Percentiles rank a stretch among this genome's conserved stretches.
Evolutionary conservation across 805 yeast species (phyloP).

Genomic region (Sugiyamaella smithiae): DNA sequence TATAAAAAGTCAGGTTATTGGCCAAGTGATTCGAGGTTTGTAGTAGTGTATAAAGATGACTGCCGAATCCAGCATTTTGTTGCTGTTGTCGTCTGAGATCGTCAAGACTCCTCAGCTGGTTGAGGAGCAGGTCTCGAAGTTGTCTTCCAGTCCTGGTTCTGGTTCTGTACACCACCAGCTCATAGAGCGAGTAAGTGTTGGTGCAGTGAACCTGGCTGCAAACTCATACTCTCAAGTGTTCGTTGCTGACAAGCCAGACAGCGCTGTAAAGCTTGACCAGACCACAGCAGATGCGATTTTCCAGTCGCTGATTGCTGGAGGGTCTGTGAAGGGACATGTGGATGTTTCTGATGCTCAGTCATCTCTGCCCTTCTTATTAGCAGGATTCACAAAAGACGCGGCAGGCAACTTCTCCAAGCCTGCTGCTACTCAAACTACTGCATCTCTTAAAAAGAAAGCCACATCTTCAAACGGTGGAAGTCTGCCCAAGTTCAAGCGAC

Average conservation of each 20-base stretch:
- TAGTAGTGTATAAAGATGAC: conserved; percentile 67
- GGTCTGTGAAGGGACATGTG: conserved; percentile 32
- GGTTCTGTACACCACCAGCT: conserved; percentile 33
- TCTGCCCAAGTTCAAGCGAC: conserved; percentile 28
- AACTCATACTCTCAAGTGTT: conserved; percentile 29
- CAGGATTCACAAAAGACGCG: conserved; percentile 53
- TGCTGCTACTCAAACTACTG: conserved; percentile 14
- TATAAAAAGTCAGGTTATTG: too few relatives aligned
- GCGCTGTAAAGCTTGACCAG: conserved; percentile 20
- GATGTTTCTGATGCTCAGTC: conserved; percentile 9
- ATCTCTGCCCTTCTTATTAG: conserved; percentile 57
- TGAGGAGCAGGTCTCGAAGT: conserved; percentile 7
- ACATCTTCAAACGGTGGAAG: conserved; percentile 2
- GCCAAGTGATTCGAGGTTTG: conserved; percentile 87
- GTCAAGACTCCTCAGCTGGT: conserved; percentile 14
- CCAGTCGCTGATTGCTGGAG: conserved; percentile 32
- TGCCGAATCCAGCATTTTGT: conserved; percentile 1
- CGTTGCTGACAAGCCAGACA: conserved; percentile 27
- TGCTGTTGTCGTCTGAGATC: conserved; percentile 15
- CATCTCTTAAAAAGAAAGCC: conserved; percentile 21
- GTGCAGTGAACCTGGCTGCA: conserved; percentile 32
- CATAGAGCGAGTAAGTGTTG: conserved; percentile 36
- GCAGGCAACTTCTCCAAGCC: conserved; percentile 33
- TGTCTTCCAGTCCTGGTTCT: conserved; percentile 5
- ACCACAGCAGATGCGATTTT: conserved; percentile 30